These are phyloP conservation scores for Brettanomyces naardenensis DNA, from an alignment of 805 yeast species.

Conservation along the genomic window DNA sequence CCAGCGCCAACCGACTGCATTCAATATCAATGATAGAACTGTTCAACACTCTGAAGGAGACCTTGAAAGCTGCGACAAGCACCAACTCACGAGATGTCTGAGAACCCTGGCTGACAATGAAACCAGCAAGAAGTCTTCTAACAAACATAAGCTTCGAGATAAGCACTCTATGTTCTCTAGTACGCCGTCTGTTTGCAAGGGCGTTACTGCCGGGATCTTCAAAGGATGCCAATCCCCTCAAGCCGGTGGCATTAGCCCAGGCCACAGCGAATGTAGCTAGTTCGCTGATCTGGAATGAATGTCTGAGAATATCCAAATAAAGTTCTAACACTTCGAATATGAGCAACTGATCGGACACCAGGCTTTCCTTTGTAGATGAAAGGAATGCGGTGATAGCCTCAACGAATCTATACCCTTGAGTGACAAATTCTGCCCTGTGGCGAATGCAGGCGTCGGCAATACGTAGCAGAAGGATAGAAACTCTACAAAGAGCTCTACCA, in stretches of 20 bases:
- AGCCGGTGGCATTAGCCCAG: conserved; percentile 47
- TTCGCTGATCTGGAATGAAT: conserved; percentile 29
- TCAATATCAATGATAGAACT: conserved; percentile 45
- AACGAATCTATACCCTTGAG: conserved; percentile 23
- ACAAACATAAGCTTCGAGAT: conserved; percentile 54
- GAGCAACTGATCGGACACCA: conserved; percentile 55
- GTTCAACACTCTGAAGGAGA: conserved; percentile 52
- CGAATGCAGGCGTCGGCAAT: conserved; percentile 22
- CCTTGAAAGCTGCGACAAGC: conserved; percentile 38
- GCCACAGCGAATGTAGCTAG: conserved; percentile 34
- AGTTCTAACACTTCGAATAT: conserved; percentile 54
- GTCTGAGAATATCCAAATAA: conserved; percentile 37
- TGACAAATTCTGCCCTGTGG: conserved; percentile 8
- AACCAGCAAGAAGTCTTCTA: conserved; percentile 42
- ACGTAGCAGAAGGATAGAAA: conserved; percentile 43
- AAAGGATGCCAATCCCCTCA: conserved; percentile 45
- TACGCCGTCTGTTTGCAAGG: conserved; percentile 27
- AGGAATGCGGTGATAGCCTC: conserved; percentile 36
- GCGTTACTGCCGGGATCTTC: conserved; percentile 21
- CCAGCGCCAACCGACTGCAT: conserved; percentile 55
- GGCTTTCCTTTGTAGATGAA: conserved; percentile 34
- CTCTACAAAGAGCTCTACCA: conserved; percentile 58
- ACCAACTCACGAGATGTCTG: conserved; percentile 28
- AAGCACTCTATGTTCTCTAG: conserved; percentile 47
- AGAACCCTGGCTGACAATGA: conserved; percentile 23